Evolutionary conservation across 805 yeast genomes (phyloP).

Genomic region (Barnettozyma pratensis): DNA sequence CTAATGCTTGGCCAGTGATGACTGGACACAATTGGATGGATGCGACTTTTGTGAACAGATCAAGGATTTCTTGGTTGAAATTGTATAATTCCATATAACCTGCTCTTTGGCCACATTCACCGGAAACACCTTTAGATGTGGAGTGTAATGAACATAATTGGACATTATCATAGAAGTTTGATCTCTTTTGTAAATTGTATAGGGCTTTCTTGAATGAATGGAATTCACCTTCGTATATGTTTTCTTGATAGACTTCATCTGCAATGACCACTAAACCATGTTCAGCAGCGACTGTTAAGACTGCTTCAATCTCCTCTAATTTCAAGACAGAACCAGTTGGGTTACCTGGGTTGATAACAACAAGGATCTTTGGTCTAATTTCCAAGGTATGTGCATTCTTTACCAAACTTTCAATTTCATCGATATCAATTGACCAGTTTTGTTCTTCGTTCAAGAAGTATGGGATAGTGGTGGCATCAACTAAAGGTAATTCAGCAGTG

Average conservation of each 20-base stretch:
- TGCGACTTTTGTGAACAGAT: constrained; percentile 75
- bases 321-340: constrained; percentile 90
- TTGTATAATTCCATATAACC: constrained; percentile 96
- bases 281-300: constrained; percentile 77
- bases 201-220: constrained; percentile 79
- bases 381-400: constrained; percentile 44
- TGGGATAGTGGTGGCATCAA: constrained; percentile 77
- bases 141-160: constrained; percentile 93
- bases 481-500: constrained; percentile 88
- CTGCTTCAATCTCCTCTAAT: constrained; percentile 58
- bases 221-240: constrained; percentile 78
- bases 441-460: constrained; percentile 78
- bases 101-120: constrained; percentile 99
- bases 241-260: constrained; percentile 97
- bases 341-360: constrained; percentile 96
- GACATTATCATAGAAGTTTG: constrained; percentile 56
- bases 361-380: constrained; percentile 68
- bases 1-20: constrained; percentile 89
- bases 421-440: constrained; percentile 79
- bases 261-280: constrained; percentile 85
- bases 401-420: constrained; percentile 53
- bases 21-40: constrained; percentile 92
- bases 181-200: constrained; percentile 54
- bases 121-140: constrained; percentile 95
- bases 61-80: constrained; percentile 62